These are phyloP conservation scores for Trypanosoma avium DNA, from an alignment of 208 protist species.

Conservation along the genomic window DNA sequence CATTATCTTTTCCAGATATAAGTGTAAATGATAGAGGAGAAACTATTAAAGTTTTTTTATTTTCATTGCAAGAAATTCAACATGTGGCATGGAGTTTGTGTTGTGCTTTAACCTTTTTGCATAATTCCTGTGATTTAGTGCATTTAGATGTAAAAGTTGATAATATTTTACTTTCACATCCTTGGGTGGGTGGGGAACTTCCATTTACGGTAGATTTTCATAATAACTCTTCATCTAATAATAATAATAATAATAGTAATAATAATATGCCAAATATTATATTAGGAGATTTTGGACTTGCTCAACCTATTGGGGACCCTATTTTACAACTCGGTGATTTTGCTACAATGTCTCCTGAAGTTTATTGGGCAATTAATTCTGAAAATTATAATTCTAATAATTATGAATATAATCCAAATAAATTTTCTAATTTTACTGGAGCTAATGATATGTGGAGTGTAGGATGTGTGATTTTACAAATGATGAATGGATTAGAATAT, in stretches of 20 bases:
- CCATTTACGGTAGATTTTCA: not conserved
- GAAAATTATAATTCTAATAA: not conserved
- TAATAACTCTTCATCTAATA: not conserved
- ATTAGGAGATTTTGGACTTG: slow-evolving; percentile 33
- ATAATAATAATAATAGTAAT: not conserved
- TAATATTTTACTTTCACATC: slow-evolving; percentile 33
- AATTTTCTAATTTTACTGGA: not conserved
- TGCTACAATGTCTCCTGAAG: slow-evolving; percentile 39
- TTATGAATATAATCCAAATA: not conserved
- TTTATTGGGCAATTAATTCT: slow-evolving; percentile 17
- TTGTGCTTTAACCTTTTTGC: slow-evolving; percentile 20
- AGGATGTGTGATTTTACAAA: slow-evolving; percentile 29
- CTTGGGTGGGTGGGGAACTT: not conserved
- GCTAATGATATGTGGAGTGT: slow-evolving; percentile 28
- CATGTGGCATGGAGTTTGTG: slow-evolving; percentile 28
- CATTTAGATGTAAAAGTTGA: slow-evolving; percentile 42
- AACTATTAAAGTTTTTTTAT: not conserved
- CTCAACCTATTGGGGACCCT: slow-evolving; percentile 21
- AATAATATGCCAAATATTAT: slow-evolving; percentile 13
- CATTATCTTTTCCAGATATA: not conserved
- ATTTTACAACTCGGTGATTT: slow-evolving; percentile 42
- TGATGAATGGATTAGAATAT: slow-evolving; percentile 24
- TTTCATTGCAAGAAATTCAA: slow-evolving; percentile 24
- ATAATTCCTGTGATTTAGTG: slow-evolving; percentile 9
- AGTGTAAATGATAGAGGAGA: not conserved